Percentiles rank a stretch among this genome's conserved stretches.
Evolutionary conservation across 176 grass and related monocot species (phyloP).

Genomic region (Secale cereale): DNA sequence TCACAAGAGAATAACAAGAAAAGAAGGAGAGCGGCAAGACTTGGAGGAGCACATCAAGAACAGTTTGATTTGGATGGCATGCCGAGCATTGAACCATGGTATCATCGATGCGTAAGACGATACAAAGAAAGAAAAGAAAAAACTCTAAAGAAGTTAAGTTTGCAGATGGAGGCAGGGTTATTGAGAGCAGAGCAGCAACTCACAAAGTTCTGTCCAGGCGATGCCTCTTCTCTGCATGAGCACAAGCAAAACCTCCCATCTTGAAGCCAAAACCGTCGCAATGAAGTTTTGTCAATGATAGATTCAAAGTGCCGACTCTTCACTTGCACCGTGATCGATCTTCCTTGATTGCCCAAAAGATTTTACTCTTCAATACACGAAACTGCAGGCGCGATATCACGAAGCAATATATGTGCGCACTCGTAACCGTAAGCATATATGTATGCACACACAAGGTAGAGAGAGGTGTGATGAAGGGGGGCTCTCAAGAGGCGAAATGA

Average conservation of each 20-base stretch:
- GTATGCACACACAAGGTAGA: neutral
- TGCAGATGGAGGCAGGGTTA: neutral
- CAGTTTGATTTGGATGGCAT: neutral
- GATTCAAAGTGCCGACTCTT: neutral
- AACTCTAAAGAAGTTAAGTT: neutral
- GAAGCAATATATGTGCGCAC: neutral
- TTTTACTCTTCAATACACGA: neutral
- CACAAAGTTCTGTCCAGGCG: slow-evolving; percentile 49
- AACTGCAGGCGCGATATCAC: neutral
- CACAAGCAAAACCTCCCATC: slow-evolving; percentile 46
- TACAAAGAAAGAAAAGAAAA: neutral
- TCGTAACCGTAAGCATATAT: neutral
- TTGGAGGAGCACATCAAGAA: neutral
- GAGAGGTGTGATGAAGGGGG: neutral
- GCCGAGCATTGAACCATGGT: neutral
- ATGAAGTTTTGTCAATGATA: neutral
- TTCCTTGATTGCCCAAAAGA: neutral
- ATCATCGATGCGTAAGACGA: neutral
- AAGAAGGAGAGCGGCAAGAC: neutral
- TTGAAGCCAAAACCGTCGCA: neutral
- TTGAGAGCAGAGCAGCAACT: slow-evolving; percentile 8
- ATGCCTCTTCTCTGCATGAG: slow-evolving; percentile 40
- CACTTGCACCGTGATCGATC: neutral
- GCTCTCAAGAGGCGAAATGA: slow-evolving; percentile 4
- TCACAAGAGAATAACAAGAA: neutral